phyloP scores from a whole-genome alignment of 2,329 filamentous ascomycete genomes.

The Sordariomycetes sp. region DNA sequence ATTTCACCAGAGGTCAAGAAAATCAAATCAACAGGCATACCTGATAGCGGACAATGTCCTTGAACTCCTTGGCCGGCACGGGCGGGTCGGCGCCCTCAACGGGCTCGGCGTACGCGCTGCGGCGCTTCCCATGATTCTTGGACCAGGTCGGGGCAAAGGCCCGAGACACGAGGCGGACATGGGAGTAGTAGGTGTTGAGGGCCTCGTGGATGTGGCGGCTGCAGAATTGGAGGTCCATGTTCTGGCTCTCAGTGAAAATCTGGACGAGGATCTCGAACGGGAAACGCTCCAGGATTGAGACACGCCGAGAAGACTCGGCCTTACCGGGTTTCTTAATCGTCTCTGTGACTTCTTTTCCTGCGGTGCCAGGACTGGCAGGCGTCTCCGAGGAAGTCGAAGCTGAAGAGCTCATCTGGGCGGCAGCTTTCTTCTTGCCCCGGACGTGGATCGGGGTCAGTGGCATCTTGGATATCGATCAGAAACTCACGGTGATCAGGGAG shows the following conservation, averaged over 20 bases:
- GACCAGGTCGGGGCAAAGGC: constrained; percentile 31
- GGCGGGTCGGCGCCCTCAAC: neutral
- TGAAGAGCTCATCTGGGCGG: neutral
- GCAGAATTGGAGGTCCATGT: constrained; percentile 33
- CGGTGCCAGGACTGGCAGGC: neutral
- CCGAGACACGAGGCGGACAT: constrained; percentile 15
- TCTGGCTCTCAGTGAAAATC: constrained; percentile 39
- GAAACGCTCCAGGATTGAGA: constrained; percentile 21
- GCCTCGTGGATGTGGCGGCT: constrained; percentile 31
- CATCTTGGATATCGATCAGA: constrained; percentile 18
- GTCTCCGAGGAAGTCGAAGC: neutral
- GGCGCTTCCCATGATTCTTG: constrained; percentile 16
- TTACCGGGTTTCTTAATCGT: neutral
- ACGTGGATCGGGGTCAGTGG: constrained; percentile 37
- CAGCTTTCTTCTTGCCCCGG: constrained; percentile 16
- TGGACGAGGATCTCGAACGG: constrained; percentile 42
- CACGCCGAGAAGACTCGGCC: neutral
- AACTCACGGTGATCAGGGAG: neutral
- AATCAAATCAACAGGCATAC: neutral
- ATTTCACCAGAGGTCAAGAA: neutral
- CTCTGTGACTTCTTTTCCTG: neutral
- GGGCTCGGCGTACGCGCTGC: constrained; percentile 3
- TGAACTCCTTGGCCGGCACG: neutral
- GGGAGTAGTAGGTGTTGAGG: constrained; percentile 23
- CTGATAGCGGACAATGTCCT: neutral